A percentile compares a stretch with the other conserved stretches of the same genome.
Evolutionary conservation across 805 yeast species (phyloP).

Genomic region (Kuraishia piskuri): DNA sequence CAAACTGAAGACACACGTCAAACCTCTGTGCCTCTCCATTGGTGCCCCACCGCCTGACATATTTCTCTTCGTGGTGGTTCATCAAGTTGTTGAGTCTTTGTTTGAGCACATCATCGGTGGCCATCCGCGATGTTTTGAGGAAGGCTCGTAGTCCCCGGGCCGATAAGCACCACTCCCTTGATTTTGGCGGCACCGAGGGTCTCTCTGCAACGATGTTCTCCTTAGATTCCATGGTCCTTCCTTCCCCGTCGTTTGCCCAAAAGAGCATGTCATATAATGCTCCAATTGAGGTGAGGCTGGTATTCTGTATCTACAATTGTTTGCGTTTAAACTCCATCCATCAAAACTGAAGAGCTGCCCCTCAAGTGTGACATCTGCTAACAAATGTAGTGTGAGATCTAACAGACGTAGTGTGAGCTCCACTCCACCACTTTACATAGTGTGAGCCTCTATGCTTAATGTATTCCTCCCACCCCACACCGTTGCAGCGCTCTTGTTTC

Average conservation of each 20-base stretch:
- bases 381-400: no score
- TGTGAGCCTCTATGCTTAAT: no score
- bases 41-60: conserved; percentile 7
- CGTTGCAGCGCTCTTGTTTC: no score
- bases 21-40: background rate
- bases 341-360: no score
- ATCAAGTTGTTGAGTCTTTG: conserved; percentile 32
- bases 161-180: conserved; percentile 21
- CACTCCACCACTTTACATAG: no score
- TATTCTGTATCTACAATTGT: no score
- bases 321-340: no score
- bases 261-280: background rate
- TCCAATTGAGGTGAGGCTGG: no score
- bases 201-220: background rate
- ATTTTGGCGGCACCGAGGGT: background rate
- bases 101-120: conserved; percentile 37
- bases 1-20: background rate
- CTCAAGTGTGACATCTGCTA: no score
- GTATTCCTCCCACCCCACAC: no score
- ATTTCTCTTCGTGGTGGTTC: conserved; percentile 17
- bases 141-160: conserved; percentile 27
- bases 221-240: background rate
- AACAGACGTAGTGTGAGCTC: no score
- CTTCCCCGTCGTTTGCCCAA: background rate
- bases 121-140: conserved; percentile 24